These are phyloP conservation scores for Voacanga thouarsii DNA, from an alignment of 257 asterid species.

Conservation along the genomic window DNA sequence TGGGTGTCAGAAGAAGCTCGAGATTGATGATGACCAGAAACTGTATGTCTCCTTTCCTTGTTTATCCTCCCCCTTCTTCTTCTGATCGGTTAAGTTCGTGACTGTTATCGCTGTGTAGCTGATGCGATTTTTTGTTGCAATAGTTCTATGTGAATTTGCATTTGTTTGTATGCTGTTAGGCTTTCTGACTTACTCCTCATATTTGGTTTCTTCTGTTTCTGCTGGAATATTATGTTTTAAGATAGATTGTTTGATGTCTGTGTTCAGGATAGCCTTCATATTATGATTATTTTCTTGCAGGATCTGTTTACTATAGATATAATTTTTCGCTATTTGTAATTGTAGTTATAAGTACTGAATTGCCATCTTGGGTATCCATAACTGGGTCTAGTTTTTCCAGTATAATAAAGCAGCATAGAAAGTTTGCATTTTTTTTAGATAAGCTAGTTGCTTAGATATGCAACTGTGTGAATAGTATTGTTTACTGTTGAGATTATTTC, in stretches of 20 bases:
- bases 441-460: not conserved
- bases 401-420: not conserved
- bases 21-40: constrained; percentile 36
- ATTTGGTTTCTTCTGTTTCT: not conserved
- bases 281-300: too few species aligned
- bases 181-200: not conserved
- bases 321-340: too few species aligned
- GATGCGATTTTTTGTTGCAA: too few species aligned
- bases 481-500: not conserved
- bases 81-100: not conserved
- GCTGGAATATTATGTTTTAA: not conserved
- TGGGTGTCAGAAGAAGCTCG: constrained; percentile 42
- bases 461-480: not conserved
- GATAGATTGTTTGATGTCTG: not conserved
- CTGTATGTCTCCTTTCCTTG: constrained; percentile 15
- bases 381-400: too few species aligned
- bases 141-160: too few species aligned
- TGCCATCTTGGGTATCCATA: not conserved
- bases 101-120: too few species aligned
- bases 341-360: not conserved
- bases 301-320: not conserved
- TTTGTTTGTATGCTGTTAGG: not conserved
- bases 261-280: not conserved
- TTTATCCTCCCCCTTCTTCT: not conserved
- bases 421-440: not conserved